Percentiles rank a stretch among this genome's conserved stretches.
These are phyloP conservation scores for Vitis rotundifolia DNA, from an alignment of 164 flowering plant genomes.

Conservation along the genomic window DNA sequence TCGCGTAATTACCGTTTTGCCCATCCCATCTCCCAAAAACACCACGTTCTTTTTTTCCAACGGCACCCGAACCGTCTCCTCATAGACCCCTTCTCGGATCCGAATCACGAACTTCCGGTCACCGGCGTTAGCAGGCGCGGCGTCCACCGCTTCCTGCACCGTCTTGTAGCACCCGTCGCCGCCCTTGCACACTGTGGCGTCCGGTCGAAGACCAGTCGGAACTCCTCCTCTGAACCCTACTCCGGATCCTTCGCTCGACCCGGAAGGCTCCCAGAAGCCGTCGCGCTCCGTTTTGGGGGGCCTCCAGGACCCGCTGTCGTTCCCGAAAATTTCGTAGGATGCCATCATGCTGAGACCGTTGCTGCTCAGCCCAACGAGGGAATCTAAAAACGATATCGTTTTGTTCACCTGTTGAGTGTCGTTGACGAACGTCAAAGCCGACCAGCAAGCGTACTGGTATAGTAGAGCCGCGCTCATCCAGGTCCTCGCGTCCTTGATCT, in stretches of 20 bases:
- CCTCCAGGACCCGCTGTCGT: constrained; percentile 48
- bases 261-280: constrained; percentile 65
- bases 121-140: constrained; percentile 48
- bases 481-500: constrained; percentile 64
- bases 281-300: constrained; percentile 80
- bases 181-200: constrained; percentile 74
- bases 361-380: constrained; percentile 39
- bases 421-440: constrained; percentile 67
- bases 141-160: constrained; percentile 80
- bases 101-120: constrained; percentile 51
- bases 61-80: constrained; percentile 75
- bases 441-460: constrained; percentile 76
- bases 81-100: constrained; percentile 74
- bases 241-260: constrained; percentile 10
- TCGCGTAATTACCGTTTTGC: constrained; percentile 88
- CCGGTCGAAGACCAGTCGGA: constrained; percentile 39
- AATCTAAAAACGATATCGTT: constrained; percentile 59
- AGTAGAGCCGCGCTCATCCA: constrained; percentile 71
- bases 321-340: constrained; percentile 56
- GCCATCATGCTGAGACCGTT: constrained; percentile 68
- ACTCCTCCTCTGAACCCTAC: constrained; percentile 30
- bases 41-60: constrained; percentile 74
- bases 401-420: constrained; percentile 44
- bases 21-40: constrained; percentile 88
- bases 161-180: constrained; percentile 40